Conservation (phyloP, 306 rosid genomes). For the Oxytropis ochrocephala region DNA sequence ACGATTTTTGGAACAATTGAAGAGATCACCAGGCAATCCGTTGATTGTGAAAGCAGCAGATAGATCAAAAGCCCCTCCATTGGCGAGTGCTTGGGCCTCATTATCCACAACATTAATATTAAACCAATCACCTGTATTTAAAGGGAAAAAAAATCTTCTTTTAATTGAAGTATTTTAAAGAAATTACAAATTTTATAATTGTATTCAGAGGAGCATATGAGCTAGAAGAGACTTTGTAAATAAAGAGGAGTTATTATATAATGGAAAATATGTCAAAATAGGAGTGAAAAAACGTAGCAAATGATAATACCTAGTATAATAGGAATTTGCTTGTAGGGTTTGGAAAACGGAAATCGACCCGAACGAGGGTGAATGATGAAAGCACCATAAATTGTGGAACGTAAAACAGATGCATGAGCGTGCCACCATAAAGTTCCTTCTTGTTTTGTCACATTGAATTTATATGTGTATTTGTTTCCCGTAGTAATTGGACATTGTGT, state of each 20-base stretch:
- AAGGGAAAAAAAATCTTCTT: too few relatives aligned
- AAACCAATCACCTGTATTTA: slow-evolving; percentile 55
- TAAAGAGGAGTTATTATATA: neutral
- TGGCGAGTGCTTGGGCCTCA: slow-evolving; percentile 13
- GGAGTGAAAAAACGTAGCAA: neutral
- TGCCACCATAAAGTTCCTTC: slow-evolving; percentile 81
- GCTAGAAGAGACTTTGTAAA: neutral
- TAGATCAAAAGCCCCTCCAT: slow-evolving; percentile 13
- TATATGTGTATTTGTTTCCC: slow-evolving; percentile 26
- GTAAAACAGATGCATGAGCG: slow-evolving; percentile 45
- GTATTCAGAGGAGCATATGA: too few relatives aligned
- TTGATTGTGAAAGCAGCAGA: slow-evolving; percentile 53
- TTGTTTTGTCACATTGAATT: slow-evolving; percentile 38
- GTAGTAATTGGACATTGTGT: slow-evolving; percentile 53
- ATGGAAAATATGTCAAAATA: neutral
- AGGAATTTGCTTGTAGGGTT: slow-evolving; percentile 34
- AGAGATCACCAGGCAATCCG: slow-evolving; percentile 56
- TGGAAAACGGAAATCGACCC: slow-evolving; percentile 23
- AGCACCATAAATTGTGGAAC: slow-evolving; percentile 54
- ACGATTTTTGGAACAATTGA: slow-evolving; percentile 31
- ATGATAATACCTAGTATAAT: slow-evolving; percentile 36
- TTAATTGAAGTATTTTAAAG: too few relatives aligned
- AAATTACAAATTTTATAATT: too few relatives aligned
- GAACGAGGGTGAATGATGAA: slow-evolving; percentile 39
- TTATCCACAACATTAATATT: slow-evolving; percentile 40